phyloP scores from a whole-genome alignment of 2,329 filamentous ascomycete species.

The Penicillium sp. region DNA sequence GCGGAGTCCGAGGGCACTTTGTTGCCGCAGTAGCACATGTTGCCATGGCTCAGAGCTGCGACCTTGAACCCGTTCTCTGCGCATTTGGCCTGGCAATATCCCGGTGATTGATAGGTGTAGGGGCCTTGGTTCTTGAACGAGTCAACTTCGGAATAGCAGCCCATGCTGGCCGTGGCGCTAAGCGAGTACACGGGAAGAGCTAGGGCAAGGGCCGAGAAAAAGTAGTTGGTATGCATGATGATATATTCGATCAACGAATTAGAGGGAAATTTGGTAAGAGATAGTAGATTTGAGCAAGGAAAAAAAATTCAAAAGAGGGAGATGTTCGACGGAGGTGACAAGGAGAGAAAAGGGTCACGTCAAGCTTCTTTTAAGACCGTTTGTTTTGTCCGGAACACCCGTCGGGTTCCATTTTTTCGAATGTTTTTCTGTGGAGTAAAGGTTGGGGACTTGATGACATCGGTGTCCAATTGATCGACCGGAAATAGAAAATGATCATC shows the following conservation, averaged over 20 bases:
- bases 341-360: neutral
- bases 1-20: slow-evolving; percentile 13
- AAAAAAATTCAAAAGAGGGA: neutral
- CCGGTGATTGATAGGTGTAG: slow-evolving; percentile 9
- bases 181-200: slow-evolving; percentile 9
- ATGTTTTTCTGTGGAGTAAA: slow-evolving; percentile 15
- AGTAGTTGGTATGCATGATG: slow-evolving; percentile 11
- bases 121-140: slow-evolving; percentile 7
- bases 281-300: neutral
- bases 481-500: slow-evolving; percentile 2
- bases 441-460: slow-evolving; percentile 2
- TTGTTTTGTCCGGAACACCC: slow-evolving; percentile 2
- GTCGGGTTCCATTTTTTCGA: slow-evolving; percentile 6
- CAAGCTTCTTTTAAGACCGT: slow-evolving; percentile 6
- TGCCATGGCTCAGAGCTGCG: slow-evolving; percentile 17
- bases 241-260: slow-evolving; percentile 3
- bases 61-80: slow-evolving; percentile 9
- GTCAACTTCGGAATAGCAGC: slow-evolving; percentile 18
- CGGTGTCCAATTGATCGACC: neutral
- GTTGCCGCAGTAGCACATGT: slow-evolving; percentile 24
- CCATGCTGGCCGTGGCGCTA: slow-evolving; percentile 2
- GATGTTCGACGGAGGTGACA: neutral
- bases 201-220: slow-evolving; percentile 16
- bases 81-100: slow-evolving; percentile 20
- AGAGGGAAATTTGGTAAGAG: neutral